Percentiles rank a stretch among this genome's conserved stretches.
These are phyloP conservation scores for Earliella scabrosa DNA, from an alignment of 1,284 basidiomycete genomes.

Conservation along the genomic window DNA sequence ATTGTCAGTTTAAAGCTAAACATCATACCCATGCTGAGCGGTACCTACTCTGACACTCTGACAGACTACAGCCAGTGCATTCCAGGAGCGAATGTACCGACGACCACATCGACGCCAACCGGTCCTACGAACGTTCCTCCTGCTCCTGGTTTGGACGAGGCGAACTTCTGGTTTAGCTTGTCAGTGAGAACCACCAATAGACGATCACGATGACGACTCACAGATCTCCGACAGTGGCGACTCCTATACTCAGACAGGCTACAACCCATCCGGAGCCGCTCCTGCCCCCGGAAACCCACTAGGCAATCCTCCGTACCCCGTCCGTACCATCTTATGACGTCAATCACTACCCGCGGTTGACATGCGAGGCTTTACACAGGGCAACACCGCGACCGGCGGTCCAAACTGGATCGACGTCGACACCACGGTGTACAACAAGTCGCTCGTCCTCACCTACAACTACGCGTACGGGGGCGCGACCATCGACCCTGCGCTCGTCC, in stretches of 20 bases:
- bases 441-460: slow-evolving; percentile 58
- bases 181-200: no score
- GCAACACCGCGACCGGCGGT: slow-evolving; percentile 59
- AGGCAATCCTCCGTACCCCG: slow-evolving; percentile 64
- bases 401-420: slow-evolving; percentile 60
- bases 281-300: slow-evolving; percentile 54
- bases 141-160: slow-evolving; percentile 18
- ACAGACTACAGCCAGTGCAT: slow-evolving; percentile 52
- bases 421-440: slow-evolving; percentile 54
- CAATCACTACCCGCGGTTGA: no score
- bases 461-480: slow-evolving; percentile 66
- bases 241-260: slow-evolving; percentile 62
- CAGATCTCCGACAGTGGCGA: slow-evolving; percentile 47
- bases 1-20: no score
- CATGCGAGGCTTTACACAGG: no score
- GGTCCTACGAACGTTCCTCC: slow-evolving; percentile 27
- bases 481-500: slow-evolving; percentile 56
- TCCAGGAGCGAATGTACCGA: slow-evolving; percentile 31
- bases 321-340: no score
- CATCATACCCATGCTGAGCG: neutral
- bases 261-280: slow-evolving; percentile 43
- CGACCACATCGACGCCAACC: slow-evolving; percentile 30
- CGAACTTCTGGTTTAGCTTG: slow-evolving; percentile 58
- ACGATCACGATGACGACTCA: no score
- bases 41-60: neutral